Evolutionary conservation across 1,139 yeast genomes (phyloP).

Genomic region (Saccharomyces hybrid): DNA sequence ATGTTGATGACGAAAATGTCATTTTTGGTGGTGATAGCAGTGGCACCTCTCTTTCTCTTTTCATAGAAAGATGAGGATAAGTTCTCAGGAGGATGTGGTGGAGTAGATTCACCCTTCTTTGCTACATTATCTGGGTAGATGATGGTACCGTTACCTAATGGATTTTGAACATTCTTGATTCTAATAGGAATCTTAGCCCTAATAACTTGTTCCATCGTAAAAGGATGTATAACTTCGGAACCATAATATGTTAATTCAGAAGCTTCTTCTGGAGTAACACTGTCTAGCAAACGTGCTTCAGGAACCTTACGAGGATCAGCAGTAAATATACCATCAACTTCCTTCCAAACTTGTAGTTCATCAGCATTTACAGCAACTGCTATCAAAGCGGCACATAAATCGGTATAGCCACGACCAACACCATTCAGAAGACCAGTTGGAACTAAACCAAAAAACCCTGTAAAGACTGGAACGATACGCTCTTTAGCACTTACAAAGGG

Average conservation of each 20-base stretch:
- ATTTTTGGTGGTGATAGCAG: constrained; percentile 93
- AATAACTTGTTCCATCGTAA: constrained; percentile 98
- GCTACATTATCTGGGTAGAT: constrained; percentile 87
- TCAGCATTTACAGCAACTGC: constrained; percentile 92
- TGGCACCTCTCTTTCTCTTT: constrained; percentile 65
- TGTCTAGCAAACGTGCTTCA: constrained; percentile 71
- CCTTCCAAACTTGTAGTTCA: constrained; percentile 96
- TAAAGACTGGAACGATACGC: constrained; percentile 66
- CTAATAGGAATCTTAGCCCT: constrained; percentile 93
- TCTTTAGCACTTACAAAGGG: constrained; percentile 29
- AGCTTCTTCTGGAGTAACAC: constrained; percentile 97
- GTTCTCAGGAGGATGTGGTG: constrained; percentile 90
- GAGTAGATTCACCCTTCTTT: constrained; percentile 78
- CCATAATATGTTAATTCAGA: constrained; percentile 97
- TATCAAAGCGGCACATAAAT: constrained; percentile 89
- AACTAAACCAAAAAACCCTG: constrained; percentile 90
- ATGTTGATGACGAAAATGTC: constrained; percentile 87
- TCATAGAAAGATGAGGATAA: constrained; percentile 40
- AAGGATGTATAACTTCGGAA: constrained; percentile 95
- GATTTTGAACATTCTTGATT: constrained; percentile 91
- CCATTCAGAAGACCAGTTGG: constrained; percentile 91
- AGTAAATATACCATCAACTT: constrained; percentile 96
- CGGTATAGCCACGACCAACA: constrained; percentile 96
- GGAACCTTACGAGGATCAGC: constrained; percentile 97
- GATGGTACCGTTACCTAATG: constrained; percentile 81